Conservation (phyloP, 2,329 filamentous ascomycete species). For the Lomentospora prolificans region DNA sequence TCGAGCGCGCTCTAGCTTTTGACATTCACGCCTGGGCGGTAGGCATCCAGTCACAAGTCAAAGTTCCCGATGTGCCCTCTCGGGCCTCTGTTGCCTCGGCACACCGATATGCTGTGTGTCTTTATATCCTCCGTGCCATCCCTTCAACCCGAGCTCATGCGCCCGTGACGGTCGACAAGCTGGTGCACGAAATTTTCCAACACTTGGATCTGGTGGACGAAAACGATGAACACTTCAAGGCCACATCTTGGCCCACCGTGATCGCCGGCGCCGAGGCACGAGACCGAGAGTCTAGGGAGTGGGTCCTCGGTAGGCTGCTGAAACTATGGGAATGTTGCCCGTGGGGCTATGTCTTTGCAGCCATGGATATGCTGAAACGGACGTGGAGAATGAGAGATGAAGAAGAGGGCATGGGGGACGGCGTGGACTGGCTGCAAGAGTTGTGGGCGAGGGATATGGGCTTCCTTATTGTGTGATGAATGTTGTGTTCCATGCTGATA, state of each 20-base stretch:
- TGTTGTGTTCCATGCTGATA: background rate
- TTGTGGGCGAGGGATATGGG: constrained; percentile 33
- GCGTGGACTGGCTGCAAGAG: constrained; percentile 31
- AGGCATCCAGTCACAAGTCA: constrained; percentile 24
- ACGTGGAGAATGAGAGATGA: constrained; percentile 32
- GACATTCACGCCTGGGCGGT: constrained; percentile 32
- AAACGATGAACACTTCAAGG: constrained; percentile 45
- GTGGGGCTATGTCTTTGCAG: constrained; percentile 41
- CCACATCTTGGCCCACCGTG: constrained; percentile 50
- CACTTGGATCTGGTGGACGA: constrained; percentile 38
- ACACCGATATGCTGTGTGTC: constrained; percentile 35
- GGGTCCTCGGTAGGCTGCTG: constrained; percentile 39
- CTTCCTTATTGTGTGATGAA: constrained; percentile 32
- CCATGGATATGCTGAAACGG: constrained; percentile 36
- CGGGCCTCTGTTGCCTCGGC: constrained; percentile 34
- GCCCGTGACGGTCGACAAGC: constrained; percentile 29
- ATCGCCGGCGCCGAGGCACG: constrained; percentile 46
- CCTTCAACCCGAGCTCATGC: constrained; percentile 26
- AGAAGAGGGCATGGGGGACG: constrained; percentile 10
- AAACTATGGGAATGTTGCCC: constrained; percentile 34
- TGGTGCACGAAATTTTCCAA: constrained; percentile 39
- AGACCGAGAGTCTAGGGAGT: constrained; percentile 33
- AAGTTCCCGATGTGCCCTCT: constrained; percentile 28
- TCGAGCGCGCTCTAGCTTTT: constrained; percentile 30
- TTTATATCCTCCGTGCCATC: constrained; percentile 35